A percentile compares a stretch with the other conserved stretches of the same genome.
Conservation (phyloP, 2,329 filamentous ascomycete genomes). For the Orbilia javanica region DNA sequence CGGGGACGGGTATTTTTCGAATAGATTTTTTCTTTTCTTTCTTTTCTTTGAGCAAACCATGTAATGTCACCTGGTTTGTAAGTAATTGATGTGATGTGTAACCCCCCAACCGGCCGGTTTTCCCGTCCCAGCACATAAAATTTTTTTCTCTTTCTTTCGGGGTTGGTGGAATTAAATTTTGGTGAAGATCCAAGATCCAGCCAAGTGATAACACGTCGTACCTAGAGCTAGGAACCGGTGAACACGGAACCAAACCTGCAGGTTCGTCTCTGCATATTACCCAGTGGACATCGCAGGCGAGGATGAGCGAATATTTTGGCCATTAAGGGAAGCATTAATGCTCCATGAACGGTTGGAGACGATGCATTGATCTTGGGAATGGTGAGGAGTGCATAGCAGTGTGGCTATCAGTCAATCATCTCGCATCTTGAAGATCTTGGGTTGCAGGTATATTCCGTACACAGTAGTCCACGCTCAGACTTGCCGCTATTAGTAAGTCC, state of each 20-base stretch:
- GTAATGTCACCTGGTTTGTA: background rate
- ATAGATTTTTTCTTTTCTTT: too few relatives aligned
- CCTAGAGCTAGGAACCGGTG: constrained; percentile 23
- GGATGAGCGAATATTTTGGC: constrained; percentile 12
- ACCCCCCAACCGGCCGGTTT: background rate
- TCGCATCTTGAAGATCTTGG: background rate
- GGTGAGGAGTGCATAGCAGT: constrained; percentile 4
- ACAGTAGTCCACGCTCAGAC: background rate
- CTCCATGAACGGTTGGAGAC: constrained; percentile 25
- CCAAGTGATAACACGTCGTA: constrained; percentile 29
- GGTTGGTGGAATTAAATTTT: background rate
- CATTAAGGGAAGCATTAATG: constrained; percentile 12
- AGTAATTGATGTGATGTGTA: background rate
- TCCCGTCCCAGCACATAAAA: background rate
- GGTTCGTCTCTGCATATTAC: constrained; percentile 8
- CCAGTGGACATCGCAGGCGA: constrained; percentile 18
- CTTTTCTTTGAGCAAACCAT: background rate
- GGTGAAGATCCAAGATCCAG: constrained; percentile 20
- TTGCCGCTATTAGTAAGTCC: background rate
- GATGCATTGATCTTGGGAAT: constrained; percentile 4
- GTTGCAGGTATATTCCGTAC: constrained; percentile 6
- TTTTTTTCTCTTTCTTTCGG: constrained; percentile 1
- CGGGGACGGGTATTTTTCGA: background rate
- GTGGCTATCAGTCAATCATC: constrained; percentile 14
- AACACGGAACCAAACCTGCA: constrained; percentile 12